These are phyloP conservation scores for Daldinia concentrica DNA, from an alignment of 495 filamentous ascomycete species.

Conservation along the genomic window DNA sequence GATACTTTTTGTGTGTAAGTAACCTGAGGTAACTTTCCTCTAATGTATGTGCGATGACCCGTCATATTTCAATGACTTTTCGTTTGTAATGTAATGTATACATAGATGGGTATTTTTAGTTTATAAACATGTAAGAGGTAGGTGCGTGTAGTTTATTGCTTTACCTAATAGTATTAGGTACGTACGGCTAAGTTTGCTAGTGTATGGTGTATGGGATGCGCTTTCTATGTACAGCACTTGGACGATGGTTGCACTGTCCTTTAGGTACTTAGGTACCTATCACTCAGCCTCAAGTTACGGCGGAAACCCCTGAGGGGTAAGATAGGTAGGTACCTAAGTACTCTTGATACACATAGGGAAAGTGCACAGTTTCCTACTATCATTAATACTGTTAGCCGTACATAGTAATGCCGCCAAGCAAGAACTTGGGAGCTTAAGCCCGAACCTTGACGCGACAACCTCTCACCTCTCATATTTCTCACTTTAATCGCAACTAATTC, in stretches of 20 bases:
- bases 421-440: slow-evolving; percentile 21
- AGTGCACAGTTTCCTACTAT: background rate
- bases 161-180: no score
- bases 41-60: no score
- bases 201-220: background rate
- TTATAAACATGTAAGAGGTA: background rate
- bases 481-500: slow-evolving; percentile 2
- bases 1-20: no score
- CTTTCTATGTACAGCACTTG: background rate
- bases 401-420: background rate
- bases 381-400: background rate
- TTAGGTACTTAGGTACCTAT: no score
- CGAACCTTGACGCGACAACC: slow-evolving; percentile 34
- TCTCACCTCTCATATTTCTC: background rate
- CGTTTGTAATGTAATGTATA: background rate
- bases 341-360: background rate
- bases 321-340: background rate
- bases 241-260: background rate
- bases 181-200: no score
- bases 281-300: background rate
- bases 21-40: no score
- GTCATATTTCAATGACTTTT: background rate
- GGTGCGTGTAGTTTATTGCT: no score
- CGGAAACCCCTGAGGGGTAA: background rate
- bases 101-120: background rate